These are phyloP conservation scores for Pichia scutulata DNA, from an alignment of 805 yeast genomes.

Conservation along the genomic window DNA sequence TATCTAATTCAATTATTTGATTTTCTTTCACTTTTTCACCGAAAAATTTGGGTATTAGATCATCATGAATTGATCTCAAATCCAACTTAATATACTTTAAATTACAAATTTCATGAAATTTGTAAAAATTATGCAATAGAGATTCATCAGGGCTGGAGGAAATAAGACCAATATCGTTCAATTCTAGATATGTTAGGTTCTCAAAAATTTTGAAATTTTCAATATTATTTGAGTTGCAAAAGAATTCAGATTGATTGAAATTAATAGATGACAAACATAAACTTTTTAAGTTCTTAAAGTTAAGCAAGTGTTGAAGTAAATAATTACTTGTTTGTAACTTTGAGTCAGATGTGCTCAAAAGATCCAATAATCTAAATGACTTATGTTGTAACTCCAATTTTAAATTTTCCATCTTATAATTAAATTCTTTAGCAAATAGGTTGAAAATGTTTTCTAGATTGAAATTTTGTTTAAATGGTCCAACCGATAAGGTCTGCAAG, in stretches of 20 bases:
- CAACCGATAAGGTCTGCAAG: constrained; percentile 9
- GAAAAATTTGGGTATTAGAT: constrained; percentile 16
- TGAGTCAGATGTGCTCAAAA: not conserved
- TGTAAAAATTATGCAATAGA: constrained; percentile 11
- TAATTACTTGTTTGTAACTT: constrained; percentile 1
- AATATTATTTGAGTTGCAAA: not conserved
- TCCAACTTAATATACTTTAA: constrained; percentile 14
- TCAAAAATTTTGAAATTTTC: constrained; percentile 4
- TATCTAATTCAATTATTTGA: constrained; percentile 19
- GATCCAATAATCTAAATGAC: constrained; percentile 5
- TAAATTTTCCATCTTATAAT: constrained; percentile 1
- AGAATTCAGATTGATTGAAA: constrained; percentile 1
- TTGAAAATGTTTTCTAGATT: constrained; percentile 3
- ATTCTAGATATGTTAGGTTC: constrained; percentile 12
- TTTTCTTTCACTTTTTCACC: constrained; percentile 7
- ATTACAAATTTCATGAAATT: not conserved
- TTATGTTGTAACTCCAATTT: constrained; percentile 2
- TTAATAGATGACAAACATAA: constrained; percentile 11
- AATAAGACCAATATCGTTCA: constrained; percentile 13
- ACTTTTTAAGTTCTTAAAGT: constrained; percentile 2
- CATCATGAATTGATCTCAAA: constrained; percentile 17
- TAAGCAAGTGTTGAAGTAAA: not conserved
- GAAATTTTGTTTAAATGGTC: constrained; percentile 11
- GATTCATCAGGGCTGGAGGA: constrained; percentile 8
- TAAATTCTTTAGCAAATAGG: not conserved